Evolutionary conservation across 345 rosid genomes (phyloP).

Genomic region (Populus pruinosa): DNA sequence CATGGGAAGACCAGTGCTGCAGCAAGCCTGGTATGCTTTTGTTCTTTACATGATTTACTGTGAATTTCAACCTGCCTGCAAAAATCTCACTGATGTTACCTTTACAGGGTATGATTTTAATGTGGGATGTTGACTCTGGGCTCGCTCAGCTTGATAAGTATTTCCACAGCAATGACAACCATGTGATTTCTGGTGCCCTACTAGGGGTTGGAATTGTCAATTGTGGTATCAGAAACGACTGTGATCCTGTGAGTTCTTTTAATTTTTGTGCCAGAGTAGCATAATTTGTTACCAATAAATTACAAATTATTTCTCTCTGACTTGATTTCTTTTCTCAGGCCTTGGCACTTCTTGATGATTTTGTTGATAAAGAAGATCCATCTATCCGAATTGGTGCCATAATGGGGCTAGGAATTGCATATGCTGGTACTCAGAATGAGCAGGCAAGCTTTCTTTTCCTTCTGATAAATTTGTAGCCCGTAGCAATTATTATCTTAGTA

Average conservation of each 20-base stretch:
- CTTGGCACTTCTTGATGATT: constrained; percentile 75
- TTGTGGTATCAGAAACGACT: constrained; percentile 75
- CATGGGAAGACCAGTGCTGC: constrained; percentile 94
- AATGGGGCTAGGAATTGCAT: constrained; percentile 91
- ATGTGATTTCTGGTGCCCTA: constrained; percentile 83
- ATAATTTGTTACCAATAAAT: not conserved
- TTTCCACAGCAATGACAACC: constrained; percentile 75
- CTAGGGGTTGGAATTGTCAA: constrained; percentile 91
- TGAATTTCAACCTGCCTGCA: not conserved
- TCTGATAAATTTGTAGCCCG: not conserved
- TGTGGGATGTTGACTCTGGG: constrained; percentile 94
- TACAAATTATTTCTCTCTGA: constrained; percentile 10
- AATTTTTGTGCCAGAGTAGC: not conserved
- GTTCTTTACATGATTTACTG: not conserved
- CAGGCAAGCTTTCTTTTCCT: constrained; percentile 36
- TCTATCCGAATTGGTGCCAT: constrained; percentile 85
- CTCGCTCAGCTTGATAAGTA: constrained; percentile 88
- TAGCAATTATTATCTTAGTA: not conserved
- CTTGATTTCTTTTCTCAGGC: constrained; percentile 51
- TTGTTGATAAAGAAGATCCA: constrained; percentile 67
- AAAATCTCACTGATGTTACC: constrained; percentile 11
- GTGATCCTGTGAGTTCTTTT: constrained; percentile 74
- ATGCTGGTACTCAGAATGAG: constrained; percentile 85
- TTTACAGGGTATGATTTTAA: constrained; percentile 78
- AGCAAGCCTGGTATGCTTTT: constrained; percentile 75